Conservation (phyloP, 2,329 filamentous ascomycete species). For the Botrytis medusae region DNA sequence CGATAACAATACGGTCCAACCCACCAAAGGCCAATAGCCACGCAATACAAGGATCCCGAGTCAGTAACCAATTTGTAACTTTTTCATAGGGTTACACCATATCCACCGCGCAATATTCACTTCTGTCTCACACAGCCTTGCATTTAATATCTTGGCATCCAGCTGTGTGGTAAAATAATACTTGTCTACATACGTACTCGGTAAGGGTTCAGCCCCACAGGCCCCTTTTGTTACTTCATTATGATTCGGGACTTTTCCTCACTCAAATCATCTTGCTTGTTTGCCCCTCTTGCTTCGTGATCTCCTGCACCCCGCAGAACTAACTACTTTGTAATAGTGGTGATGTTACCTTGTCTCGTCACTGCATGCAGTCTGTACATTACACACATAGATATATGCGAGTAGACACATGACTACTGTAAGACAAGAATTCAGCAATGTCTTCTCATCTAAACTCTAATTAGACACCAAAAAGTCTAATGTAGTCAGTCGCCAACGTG, state of each 20-base stretch:
- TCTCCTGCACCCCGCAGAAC: conserved; percentile 19
- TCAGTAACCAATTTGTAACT: background rate
- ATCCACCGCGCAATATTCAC: background rate
- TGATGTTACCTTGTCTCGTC: background rate
- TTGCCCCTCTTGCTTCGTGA: conserved; percentile 6
- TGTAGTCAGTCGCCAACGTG: background rate
- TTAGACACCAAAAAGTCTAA: background rate
- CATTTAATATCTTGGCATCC: conserved; percentile 2
- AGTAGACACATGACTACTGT: background rate
- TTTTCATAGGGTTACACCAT: background rate
- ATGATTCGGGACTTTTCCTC: background rate
- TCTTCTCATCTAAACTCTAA: background rate
- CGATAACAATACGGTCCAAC: background rate
- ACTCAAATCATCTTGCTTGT: background rate
- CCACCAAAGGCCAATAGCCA: background rate
- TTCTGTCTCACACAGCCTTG: conserved; percentile 6
- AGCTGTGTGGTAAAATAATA: background rate
- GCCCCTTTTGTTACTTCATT: background rate
- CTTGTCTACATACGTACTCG: background rate
- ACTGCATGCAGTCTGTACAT: background rate
- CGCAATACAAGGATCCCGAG: background rate
- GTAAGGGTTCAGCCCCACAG: conserved; percentile 11
- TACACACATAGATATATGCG: background rate
- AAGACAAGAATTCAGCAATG: background rate
- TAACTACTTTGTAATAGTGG: background rate